A percentile compares a stretch with the other conserved stretches of the same genome.
Evolutionary conservation across 495 filamentous ascomycete genomes (phyloP).

Genomic region (Penicillium waksmanii): DNA sequence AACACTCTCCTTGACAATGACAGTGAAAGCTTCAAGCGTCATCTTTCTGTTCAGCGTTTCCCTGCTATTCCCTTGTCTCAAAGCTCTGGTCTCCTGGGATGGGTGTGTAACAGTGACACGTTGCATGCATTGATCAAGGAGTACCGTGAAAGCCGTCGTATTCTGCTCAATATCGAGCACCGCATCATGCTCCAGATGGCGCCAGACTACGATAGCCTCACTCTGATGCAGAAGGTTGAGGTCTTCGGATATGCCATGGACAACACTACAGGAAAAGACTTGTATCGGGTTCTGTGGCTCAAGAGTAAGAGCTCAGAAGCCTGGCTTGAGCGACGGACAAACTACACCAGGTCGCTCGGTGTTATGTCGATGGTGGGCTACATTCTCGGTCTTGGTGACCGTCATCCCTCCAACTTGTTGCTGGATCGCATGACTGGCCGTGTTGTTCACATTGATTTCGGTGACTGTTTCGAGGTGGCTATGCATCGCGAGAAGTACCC

Average conservation of each 20-base stretch:
- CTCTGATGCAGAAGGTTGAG: constrained; percentile 99
- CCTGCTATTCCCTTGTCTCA: constrained; percentile 95
- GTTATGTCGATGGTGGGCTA: constrained; percentile 99
- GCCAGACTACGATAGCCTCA: constrained; percentile 96
- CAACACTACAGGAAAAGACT: constrained; percentile 97
- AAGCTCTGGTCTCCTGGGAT: constrained; percentile 90
- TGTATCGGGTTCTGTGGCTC: constrained; percentile 96
- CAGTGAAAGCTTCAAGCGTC: constrained; percentile 93
- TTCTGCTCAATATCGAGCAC: constrained; percentile 97
- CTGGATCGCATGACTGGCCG: constrained; percentile 93
- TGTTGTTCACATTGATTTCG: constrained; percentile 98
- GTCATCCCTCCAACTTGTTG: constrained; percentile 97
- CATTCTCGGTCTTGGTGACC: constrained; percentile 93
- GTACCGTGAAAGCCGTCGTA: constrained; percentile 94
- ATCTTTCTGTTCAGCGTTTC: constrained; percentile 93
- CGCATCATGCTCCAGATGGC: constrained; percentile 99
- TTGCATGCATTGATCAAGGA: constrained; percentile 95
- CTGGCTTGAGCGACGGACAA: constrained; percentile 95
- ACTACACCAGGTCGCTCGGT: constrained; percentile 94
- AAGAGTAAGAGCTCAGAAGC: constrained; percentile 98
- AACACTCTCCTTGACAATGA: constrained; percentile 93
- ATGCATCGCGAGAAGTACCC: constrained; percentile 99
- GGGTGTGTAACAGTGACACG: constrained; percentile 98
- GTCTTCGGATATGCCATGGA: constrained; percentile 98
- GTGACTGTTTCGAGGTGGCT: constrained; percentile 98